A percentile compares a stretch with the other conserved stretches of the same genome.
These are phyloP conservation scores for Fusarium heterosporum DNA, from an alignment of 2,329 filamentous ascomycete genomes.

Conservation along the genomic window DNA sequence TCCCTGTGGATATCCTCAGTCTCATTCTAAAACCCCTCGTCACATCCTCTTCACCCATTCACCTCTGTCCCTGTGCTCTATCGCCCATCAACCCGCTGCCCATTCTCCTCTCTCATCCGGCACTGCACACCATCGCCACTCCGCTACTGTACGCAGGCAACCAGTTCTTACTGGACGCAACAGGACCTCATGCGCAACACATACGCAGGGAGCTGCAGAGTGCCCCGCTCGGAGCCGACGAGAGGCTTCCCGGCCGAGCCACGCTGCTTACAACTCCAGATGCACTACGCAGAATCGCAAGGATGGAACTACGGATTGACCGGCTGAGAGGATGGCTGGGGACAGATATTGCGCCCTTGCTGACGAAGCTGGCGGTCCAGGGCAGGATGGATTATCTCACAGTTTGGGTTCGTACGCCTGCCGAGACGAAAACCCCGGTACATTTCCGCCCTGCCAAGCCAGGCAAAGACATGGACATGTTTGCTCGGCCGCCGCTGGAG, in stretches of 20 bases:
- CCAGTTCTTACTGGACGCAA: slow-evolving; percentile 48
- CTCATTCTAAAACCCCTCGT: slow-evolving; percentile 50
- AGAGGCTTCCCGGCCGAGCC: slow-evolving; percentile 21
- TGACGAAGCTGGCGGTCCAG: slow-evolving; percentile 50
- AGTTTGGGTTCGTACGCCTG: slow-evolving; percentile 34
- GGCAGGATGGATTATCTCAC: slow-evolving; percentile 48
- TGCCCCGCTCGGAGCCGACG: slow-evolving; percentile 28
- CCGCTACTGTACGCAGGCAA: slow-evolving; percentile 51
- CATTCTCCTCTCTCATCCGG: slow-evolving; percentile 51
- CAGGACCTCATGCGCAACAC: slow-evolving; percentile 46
- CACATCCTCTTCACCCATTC: slow-evolving; percentile 39
- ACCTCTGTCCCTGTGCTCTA: slow-evolving; percentile 48
- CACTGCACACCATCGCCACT: slow-evolving; percentile 49
- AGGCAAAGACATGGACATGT: slow-evolving; percentile 34
- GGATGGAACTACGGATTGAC: slow-evolving; percentile 48
- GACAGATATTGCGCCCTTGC: slow-evolving; percentile 45
- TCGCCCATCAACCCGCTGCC: slow-evolving; percentile 43
- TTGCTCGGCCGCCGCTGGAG: slow-evolving; percentile 48
- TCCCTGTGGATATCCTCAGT: slow-evolving; percentile 51
- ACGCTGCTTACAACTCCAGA: slow-evolving; percentile 43
- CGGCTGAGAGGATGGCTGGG: slow-evolving; percentile 51
- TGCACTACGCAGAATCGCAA: slow-evolving; percentile 45
- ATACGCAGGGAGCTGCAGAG: slow-evolving; percentile 43
- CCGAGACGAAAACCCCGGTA: slow-evolving; percentile 15
- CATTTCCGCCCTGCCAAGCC: slow-evolving; percentile 20